Evolutionary conservation across 2,329 filamentous ascomycete species (phyloP).

Genomic region (Coniella vitis): DNA sequence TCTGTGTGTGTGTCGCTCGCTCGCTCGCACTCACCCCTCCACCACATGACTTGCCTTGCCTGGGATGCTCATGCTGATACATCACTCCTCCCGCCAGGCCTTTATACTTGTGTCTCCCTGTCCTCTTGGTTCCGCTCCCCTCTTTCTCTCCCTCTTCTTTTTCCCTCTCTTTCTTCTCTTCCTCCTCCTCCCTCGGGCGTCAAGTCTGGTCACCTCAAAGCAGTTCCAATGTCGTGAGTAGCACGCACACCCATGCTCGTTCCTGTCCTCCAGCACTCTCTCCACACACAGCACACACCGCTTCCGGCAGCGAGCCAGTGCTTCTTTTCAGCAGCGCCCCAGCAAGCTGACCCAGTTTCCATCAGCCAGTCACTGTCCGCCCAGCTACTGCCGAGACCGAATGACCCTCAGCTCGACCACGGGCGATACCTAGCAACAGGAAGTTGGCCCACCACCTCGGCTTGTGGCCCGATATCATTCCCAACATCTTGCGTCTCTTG

Average conservation of each 20-base stretch:
- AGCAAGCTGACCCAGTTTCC: neutral
- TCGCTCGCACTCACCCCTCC: too few relatives aligned
- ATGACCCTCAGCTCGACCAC: neutral
- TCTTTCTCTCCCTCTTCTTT: too few relatives aligned
- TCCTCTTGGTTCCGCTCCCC: neutral
- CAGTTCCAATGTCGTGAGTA: neutral
- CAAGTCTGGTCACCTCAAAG: too few relatives aligned
- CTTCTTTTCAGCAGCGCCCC: neutral
- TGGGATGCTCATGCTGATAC: constrained; percentile 8
- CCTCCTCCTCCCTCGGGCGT: neutral
- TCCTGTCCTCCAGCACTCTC: neutral
- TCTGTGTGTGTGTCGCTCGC: neutral
- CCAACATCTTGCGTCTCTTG: too few relatives aligned
- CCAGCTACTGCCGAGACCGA: neutral
- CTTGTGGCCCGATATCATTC: neutral
- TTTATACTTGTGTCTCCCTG: neutral
- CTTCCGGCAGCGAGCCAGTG: neutral
- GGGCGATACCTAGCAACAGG: neutral
- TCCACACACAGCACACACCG: neutral
- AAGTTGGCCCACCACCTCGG: neutral
- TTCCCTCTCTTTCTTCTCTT: neutral
- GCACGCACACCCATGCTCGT: too few relatives aligned
- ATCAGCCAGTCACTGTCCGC: neutral
- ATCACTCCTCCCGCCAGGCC: neutral
- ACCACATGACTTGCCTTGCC: constrained; percentile 11